A percentile compares a stretch with the other conserved stretches of the same genome.
phyloP scores from a whole-genome alignment of 345 rosid genomes.

The Erodium maritimum region DNA sequence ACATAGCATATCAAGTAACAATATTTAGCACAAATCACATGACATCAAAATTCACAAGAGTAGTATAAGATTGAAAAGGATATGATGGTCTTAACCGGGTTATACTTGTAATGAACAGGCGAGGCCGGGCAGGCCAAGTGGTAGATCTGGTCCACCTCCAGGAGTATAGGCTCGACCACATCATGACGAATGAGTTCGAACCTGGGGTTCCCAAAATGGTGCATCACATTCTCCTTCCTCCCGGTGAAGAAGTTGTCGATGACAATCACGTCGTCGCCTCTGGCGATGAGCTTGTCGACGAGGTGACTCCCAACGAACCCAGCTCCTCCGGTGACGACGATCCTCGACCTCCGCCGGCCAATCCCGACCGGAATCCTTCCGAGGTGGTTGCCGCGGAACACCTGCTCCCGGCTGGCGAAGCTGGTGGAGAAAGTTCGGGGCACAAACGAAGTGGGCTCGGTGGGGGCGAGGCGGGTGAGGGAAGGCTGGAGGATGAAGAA shows the following conservation, averaged over 20 bases:
- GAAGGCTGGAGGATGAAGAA: slow-evolving; percentile 90
- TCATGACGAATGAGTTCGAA: slow-evolving; percentile 94
- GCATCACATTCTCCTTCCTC: slow-evolving; percentile 83
- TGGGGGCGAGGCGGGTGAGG: slow-evolving; percentile 54
- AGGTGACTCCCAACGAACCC: slow-evolving; percentile 98
- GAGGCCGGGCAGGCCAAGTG: slow-evolving; percentile 99
- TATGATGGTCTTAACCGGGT: slow-evolving; percentile 97
- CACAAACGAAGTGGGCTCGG: slow-evolving; percentile 27
- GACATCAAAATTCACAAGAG: too few species aligned
- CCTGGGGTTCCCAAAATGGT: slow-evolving; percentile 67
- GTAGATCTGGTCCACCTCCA: slow-evolving; percentile 98
- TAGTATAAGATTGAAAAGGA: slow-evolving; percentile 29
- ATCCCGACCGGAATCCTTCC: slow-evolving; percentile 75
- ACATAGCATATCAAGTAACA: neutral
- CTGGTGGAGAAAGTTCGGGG: slow-evolving; percentile 18
- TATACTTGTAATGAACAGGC: slow-evolving; percentile 91
- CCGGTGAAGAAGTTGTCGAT: slow-evolving; percentile 96
- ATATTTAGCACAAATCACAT: too few species aligned
- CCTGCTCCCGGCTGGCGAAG: slow-evolving; percentile 9
- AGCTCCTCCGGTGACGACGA: slow-evolving; percentile 93
- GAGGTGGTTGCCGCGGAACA: slow-evolving; percentile 10
- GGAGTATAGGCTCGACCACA: slow-evolving; percentile 85
- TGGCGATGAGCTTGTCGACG: slow-evolving; percentile 74
- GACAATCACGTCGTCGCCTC: slow-evolving; percentile 94
- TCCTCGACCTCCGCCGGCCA: slow-evolving; percentile 52